phyloP scores from a whole-genome alignment of 2,329 filamentous ascomycete genomes.

The Cladosporium sp. region DNA sequence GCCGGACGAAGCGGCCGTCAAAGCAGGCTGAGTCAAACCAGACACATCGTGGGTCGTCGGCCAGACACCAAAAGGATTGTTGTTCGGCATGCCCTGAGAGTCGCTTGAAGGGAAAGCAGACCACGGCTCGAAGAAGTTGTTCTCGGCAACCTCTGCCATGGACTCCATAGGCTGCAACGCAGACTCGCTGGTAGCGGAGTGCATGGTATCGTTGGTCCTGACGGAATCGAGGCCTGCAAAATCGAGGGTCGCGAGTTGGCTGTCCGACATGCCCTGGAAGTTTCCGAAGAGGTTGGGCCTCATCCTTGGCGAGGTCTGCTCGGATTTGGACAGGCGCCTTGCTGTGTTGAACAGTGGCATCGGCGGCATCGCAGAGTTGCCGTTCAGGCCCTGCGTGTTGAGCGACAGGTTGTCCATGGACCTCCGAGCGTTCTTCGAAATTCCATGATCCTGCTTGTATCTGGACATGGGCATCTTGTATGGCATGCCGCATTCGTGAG shows the following conservation, averaged over 20 bases:
- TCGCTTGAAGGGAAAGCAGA: conserved; percentile 24
- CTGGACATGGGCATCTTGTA: conserved; percentile 58
- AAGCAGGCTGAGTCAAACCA: conserved; percentile 28
- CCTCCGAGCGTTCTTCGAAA: conserved; percentile 38
- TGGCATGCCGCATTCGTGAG: conserved; percentile 56
- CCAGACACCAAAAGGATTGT: conserved; percentile 30
- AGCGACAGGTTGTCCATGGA: conserved; percentile 48
- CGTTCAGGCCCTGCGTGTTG: conserved; percentile 14
- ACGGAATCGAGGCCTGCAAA: conserved; percentile 21
- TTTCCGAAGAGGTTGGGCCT: conserved; percentile 12
- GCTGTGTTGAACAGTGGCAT: conserved; percentile 5
- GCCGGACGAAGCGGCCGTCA: conserved; percentile 34
- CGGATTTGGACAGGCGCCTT: conserved; percentile 26
- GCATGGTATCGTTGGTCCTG: conserved; percentile 21
- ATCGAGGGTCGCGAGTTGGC: conserved; percentile 20
- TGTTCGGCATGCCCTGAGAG: conserved; percentile 22
- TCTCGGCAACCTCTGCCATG: conserved; percentile 23
- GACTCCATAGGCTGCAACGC: conserved; percentile 20
- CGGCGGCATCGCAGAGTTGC: background rate
- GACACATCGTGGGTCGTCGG: conserved; percentile 20
- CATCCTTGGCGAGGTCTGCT: conserved; percentile 26
- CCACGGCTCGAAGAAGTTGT: conserved; percentile 26
- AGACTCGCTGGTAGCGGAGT: conserved; percentile 20
- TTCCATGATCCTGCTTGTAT: conserved; percentile 42
- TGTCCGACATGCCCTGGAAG: conserved; percentile 14